Evolutionary conservation across 2,329 filamentous ascomycete species (phyloP).

Genomic region (Cladophialophora psammophila): DNA sequence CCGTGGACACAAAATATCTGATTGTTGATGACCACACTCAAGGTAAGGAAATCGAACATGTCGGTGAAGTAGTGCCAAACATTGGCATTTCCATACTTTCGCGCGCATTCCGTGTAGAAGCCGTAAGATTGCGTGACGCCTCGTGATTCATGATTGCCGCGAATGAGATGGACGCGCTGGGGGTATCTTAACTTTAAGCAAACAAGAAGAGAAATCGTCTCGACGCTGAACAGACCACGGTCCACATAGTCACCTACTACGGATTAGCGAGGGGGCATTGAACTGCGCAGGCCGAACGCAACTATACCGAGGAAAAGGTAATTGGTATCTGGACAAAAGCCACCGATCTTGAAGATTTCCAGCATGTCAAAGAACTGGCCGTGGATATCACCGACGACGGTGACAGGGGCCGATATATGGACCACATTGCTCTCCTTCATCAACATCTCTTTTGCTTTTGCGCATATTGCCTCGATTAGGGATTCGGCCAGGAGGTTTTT

Average conservation of each 20-base stretch:
- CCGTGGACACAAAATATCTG: constrained; percentile 99
- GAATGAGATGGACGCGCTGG: constrained; percentile 91
- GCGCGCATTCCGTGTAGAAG: constrained; percentile 97
- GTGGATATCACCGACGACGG: constrained; percentile 97
- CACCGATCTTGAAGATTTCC: constrained; percentile 98
- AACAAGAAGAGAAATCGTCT: constrained; percentile 96
- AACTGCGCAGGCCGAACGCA: constrained; percentile 22
- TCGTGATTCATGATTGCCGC: constrained; percentile 96
- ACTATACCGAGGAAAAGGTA: constrained; percentile 88
- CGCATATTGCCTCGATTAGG: constrained; percentile 98
- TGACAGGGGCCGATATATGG: constrained; percentile 92
- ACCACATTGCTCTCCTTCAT: constrained; percentile 99
- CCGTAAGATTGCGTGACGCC: constrained; percentile 98
- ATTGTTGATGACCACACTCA: constrained; percentile 97
- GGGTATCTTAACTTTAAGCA: constrained; percentile 98
- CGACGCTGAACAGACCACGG: constrained; percentile 96
- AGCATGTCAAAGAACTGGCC: constrained; percentile 99
- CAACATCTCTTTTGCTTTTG: constrained; percentile 96
- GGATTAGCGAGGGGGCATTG: neutral
- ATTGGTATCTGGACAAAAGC: constrained; percentile 96
- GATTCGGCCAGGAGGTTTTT: constrained; percentile 97
- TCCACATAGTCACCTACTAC: constrained; percentile 90
- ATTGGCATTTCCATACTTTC: constrained; percentile 98
- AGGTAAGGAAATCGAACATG: constrained; percentile 98
- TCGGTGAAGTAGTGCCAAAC: constrained; percentile 99